Percentiles rank a stretch among this genome's conserved stretches.
Conservation (phyloP, 495 filamentous ascomycete genomes). For the Penicillium silybi region DNA sequence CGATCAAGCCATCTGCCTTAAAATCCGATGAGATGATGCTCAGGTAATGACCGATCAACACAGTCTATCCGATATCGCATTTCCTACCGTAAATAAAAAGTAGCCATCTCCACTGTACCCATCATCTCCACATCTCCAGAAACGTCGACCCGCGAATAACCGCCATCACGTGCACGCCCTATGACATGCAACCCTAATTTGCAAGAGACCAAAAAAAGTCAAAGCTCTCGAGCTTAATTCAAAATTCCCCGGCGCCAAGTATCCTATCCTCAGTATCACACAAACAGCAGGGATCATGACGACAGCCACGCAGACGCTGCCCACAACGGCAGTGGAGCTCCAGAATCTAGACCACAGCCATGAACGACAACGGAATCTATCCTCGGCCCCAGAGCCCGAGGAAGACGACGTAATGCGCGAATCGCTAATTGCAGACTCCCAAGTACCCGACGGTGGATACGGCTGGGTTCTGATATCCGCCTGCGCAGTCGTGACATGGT, state of each 20-base stretch:
- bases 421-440: constrained; percentile 43
- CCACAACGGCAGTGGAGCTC: constrained; percentile 19
- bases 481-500: constrained; percentile 51
- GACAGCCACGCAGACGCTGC: constrained; percentile 14
- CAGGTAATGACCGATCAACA: not conserved
- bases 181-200: not conserved
- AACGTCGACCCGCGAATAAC: not conserved
- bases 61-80: not conserved
- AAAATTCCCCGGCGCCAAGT: not conserved
- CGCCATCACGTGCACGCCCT: constrained; percentile 8
- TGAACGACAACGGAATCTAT: constrained; percentile 17
- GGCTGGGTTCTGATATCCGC: constrained; percentile 54
- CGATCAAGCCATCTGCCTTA: not conserved
- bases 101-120: no score
- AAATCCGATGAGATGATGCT: not conserved
- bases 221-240: not conserved
- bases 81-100: not conserved
- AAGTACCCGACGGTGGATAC: constrained; percentile 56
- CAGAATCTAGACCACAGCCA: constrained; percentile 8
- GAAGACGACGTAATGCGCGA: constrained; percentile 45
- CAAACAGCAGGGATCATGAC: constrained; percentile 7
- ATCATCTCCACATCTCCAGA: not conserved
- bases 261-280: not conserved
- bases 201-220: not conserved
- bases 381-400: not conserved